These are phyloP conservation scores for Nematodospora valgi DNA, from an alignment of 805 yeast species.

Conservation along the genomic window DNA sequence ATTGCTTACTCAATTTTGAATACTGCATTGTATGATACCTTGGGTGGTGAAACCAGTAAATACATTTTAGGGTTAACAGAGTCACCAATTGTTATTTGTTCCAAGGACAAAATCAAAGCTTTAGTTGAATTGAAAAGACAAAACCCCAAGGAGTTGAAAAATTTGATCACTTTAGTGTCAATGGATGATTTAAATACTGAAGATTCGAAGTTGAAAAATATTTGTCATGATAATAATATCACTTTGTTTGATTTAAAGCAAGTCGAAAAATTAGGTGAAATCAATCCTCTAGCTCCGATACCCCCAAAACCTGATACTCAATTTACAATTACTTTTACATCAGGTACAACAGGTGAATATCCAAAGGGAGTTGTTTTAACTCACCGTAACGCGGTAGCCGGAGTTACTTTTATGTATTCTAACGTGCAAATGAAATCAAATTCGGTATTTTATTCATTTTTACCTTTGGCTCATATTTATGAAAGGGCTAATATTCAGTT, in stretches of 20 bases:
- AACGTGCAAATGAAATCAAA: constrained; percentile 19
- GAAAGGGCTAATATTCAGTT: constrained; percentile 47
- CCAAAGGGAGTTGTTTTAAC: constrained; percentile 69
- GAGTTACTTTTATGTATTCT: constrained; percentile 35
- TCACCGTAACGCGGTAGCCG: constrained; percentile 52
- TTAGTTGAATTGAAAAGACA: constrained; percentile 27
- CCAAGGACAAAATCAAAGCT: constrained; percentile 28
- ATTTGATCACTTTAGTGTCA: constrained; percentile 32
- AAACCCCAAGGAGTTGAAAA: constrained; percentile 20
- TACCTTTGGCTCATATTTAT: constrained; percentile 60
- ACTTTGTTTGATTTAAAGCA: constrained; percentile 28
- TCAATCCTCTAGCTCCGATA: constrained; percentile 24
- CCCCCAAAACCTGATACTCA: constrained; percentile 50
- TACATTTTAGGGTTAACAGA: constrained; percentile 61
- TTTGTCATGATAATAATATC: constrained; percentile 16
- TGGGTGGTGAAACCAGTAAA: constrained; percentile 55
- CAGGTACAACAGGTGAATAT: constrained; percentile 66
- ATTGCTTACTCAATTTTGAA: constrained; percentile 41
- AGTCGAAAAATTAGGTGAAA: constrained; percentile 31
- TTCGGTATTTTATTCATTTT: constrained; percentile 37
- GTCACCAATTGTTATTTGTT: constrained; percentile 46
- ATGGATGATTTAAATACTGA: constrained; percentile 34
- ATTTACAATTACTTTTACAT: constrained; percentile 70
- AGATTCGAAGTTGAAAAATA: constrained; percentile 22
- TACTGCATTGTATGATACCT: constrained; percentile 31